Evolutionary conservation across 768 basidiomycete genomes (phyloP).

Genomic region (Pseudohyphozyma bogoriensis): DNA sequence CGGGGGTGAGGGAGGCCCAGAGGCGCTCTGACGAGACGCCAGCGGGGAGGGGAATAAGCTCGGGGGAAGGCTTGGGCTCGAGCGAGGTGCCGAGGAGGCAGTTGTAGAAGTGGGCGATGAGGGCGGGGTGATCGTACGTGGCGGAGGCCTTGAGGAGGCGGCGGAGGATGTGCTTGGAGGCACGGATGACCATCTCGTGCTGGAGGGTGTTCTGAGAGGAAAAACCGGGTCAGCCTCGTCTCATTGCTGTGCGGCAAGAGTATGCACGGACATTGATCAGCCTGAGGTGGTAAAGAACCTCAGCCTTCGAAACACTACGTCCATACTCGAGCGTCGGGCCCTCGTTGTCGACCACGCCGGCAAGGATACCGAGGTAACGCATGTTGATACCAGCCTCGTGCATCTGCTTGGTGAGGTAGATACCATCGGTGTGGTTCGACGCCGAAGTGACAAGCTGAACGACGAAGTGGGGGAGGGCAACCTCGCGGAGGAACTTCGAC

Average conservation of each 20-base stretch:
- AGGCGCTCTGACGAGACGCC: constrained; percentile 30
- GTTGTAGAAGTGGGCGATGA: constrained; percentile 44
- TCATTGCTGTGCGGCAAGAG: not conserved
- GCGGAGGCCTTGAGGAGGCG: constrained; percentile 33
- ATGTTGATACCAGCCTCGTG: constrained; percentile 44
- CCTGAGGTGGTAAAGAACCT: constrained; percentile 6
- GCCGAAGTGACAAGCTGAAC: constrained; percentile 36
- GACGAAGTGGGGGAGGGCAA: constrained; percentile 38
- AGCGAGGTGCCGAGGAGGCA: constrained; percentile 40
- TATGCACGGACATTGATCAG: constrained; percentile 34
- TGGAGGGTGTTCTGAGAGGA: constrained; percentile 31
- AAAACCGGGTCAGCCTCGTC: not conserved
- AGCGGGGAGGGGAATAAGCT: constrained; percentile 33
- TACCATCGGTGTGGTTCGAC: constrained; percentile 39
- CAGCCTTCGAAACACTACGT: constrained; percentile 11
- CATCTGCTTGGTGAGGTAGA: constrained; percentile 36
- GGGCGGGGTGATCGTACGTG: constrained; percentile 30
- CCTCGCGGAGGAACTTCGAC: constrained; percentile 38
- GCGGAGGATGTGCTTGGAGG: constrained; percentile 41
- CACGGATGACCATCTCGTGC: constrained; percentile 43
- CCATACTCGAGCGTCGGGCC: constrained; percentile 20
- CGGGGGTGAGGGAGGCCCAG: constrained; percentile 40
- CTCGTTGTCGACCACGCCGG: constrained; percentile 35
- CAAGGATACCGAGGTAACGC: constrained; percentile 42
- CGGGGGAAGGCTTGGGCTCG: constrained; percentile 36